Percentiles rank a stretch among this genome's conserved stretches.
phyloP scores from a whole-genome alignment of 139 green algal genomes.

The Coelastrella sp. region DNA sequence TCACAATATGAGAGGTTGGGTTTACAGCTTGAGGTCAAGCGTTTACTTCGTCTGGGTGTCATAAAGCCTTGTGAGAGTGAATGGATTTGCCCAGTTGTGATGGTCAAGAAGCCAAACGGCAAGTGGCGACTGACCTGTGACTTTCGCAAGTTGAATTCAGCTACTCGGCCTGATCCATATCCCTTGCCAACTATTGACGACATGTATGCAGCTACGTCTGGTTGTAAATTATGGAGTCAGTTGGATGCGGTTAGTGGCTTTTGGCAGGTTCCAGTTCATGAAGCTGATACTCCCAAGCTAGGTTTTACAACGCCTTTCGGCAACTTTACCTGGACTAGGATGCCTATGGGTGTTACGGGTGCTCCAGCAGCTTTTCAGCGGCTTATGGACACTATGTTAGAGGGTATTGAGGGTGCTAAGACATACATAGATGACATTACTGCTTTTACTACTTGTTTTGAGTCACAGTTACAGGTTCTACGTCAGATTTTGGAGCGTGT shows the following conservation, averaged over 20 bases:
- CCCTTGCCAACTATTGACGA: slow-evolving; percentile 30
- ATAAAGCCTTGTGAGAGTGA: neutral
- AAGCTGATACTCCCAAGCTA: neutral
- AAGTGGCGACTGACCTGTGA: too few relatives aligned
- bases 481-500: neutral
- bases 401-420: neutral
- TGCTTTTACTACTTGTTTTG: slow-evolving; percentile 27
- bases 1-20: neutral
- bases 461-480: slow-evolving; percentile 18
- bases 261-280: slow-evolving; percentile 17
- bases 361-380: slow-evolving; percentile 43
- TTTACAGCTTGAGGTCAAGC: neutral
- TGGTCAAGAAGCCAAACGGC: neutral
- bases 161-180: slow-evolving; percentile 14
- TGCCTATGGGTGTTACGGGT: slow-evolving; percentile 39
- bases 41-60: neutral
- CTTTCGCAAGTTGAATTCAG: neutral
- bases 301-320: slow-evolving; percentile 32
- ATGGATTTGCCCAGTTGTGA: neutral
- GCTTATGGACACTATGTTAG: slow-evolving; percentile 45
- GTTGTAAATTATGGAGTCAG: slow-evolving; percentile 1
- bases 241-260: slow-evolving; percentile 36
- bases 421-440: slow-evolving; percentile 48
- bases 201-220: slow-evolving; percentile 4
- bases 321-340: slow-evolving; percentile 22